Percentiles rank a stretch among this genome's conserved stretches.
Evolutionary conservation across 2,329 filamentous ascomycete species (phyloP).

Genomic region (Verticillium nubilum): DNA sequence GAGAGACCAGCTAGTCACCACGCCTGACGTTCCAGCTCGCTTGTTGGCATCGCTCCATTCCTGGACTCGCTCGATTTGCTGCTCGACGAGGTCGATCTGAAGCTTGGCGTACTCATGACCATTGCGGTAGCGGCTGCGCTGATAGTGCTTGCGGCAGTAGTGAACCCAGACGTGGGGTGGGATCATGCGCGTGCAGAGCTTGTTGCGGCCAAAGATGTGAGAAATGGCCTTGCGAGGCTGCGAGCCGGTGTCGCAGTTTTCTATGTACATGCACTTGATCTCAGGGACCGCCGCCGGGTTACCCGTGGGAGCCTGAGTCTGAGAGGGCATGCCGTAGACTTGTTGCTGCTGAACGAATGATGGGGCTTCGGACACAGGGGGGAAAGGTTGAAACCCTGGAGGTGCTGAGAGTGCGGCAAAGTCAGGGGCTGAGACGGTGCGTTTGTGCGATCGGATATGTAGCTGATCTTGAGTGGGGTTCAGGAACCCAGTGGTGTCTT

Average conservation of each 20-base stretch:
- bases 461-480: constrained; percentile 11
- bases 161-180: constrained; percentile 67
- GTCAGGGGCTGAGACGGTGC: constrained; percentile 44
- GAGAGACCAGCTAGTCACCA: constrained; percentile 56
- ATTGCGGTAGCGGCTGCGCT: constrained; percentile 67
- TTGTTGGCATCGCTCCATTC: constrained; percentile 53
- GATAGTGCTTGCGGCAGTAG: constrained; percentile 79
- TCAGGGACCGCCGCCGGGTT: constrained; percentile 5
- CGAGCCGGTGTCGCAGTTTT: constrained; percentile 53
- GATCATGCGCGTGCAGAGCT: constrained; percentile 66
- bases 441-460: constrained; percentile 34
- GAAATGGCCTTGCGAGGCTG: constrained; percentile 70
- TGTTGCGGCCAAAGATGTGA: constrained; percentile 80
- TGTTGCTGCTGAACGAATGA: constrained; percentile 9
- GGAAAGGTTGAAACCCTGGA: constrained; percentile 10
- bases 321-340: constrained; percentile 11
- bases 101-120: constrained; percentile 52
- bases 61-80: constrained; percentile 58
- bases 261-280: constrained; percentile 46
- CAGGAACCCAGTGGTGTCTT: constrained; percentile 9
- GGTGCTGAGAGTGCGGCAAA: constrained; percentile 24
- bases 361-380: constrained; percentile 10
- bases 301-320: constrained; percentile 1
- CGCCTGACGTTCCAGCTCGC: constrained; percentile 26
- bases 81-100: constrained; percentile 59